These are phyloP conservation scores for Podosphaera leucotricha DNA, from an alignment of 2,329 filamentous ascomycete genomes.

Conservation along the genomic window DNA sequence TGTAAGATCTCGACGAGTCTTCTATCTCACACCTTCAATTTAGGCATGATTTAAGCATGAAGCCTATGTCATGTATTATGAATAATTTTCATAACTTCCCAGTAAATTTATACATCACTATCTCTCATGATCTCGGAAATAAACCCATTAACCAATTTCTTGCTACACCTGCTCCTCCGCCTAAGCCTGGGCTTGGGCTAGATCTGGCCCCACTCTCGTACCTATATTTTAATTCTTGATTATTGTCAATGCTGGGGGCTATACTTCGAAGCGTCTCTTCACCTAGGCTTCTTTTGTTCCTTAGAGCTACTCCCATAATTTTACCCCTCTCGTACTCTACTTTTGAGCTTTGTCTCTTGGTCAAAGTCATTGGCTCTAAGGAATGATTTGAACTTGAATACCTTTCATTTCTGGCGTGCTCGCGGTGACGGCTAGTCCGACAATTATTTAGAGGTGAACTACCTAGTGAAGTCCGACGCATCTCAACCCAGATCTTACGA, in stretches of 20 bases:
- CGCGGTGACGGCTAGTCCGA: constrained; percentile 8
- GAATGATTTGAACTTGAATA: constrained; percentile 3
- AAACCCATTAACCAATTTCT: not conserved
- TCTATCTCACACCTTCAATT: no score
- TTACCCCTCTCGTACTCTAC: constrained; percentile 5
- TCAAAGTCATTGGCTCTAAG: not conserved
- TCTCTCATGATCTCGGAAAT: not conserved
- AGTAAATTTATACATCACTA: no score
- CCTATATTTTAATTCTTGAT: not conserved
- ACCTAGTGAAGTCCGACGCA: constrained; percentile 12
- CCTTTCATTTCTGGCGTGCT: constrained; percentile 4
- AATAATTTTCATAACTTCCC: no score
- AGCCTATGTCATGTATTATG: no score
- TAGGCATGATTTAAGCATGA: no score
- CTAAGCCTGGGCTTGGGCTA: not conserved
- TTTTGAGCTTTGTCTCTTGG: not conserved
- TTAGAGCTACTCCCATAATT: constrained; percentile 9
- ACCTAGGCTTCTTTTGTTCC: constrained; percentile 10
- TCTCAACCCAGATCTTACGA: constrained; percentile 15
- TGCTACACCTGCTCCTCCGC: not conserved
- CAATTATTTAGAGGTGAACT: constrained; percentile 5
- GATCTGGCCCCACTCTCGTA: not conserved
- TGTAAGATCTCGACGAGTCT: no score
- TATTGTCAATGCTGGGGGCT: constrained; percentile 6
- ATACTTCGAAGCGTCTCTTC: constrained; percentile 10